Conservation (phyloP, 2,329 filamentous ascomycete species). For the Ilyonectria mors-panacis region DNA sequence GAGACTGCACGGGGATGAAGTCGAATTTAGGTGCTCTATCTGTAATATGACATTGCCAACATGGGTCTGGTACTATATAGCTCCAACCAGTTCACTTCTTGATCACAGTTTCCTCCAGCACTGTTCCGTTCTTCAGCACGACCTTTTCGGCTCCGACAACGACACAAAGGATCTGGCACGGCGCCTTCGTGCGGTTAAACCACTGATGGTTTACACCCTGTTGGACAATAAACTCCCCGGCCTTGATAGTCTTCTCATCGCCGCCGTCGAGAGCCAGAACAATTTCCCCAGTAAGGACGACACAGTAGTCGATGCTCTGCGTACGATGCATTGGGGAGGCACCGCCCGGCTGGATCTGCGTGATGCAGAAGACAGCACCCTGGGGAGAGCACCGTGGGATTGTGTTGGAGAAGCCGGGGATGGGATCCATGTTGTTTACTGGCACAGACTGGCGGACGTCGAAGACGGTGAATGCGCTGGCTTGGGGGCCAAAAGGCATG, state of each 20-base stretch:
- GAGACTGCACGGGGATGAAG: slow-evolving; percentile 58
- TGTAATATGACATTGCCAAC: slow-evolving; percentile 29
- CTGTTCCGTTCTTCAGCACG: slow-evolving; percentile 53
- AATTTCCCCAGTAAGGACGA: slow-evolving; percentile 57
- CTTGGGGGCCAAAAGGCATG: slow-evolving; percentile 51
- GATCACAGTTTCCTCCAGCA: slow-evolving; percentile 54
- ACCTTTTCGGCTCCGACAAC: slow-evolving; percentile 59
- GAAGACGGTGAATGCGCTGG: slow-evolving; percentile 50
- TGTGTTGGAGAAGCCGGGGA: slow-evolving; percentile 29
- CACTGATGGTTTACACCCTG: slow-evolving; percentile 62
- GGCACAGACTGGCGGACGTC: slow-evolving; percentile 51
- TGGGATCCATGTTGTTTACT: slow-evolving; percentile 46
- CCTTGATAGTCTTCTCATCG: slow-evolving; percentile 54
- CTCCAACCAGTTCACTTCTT: neutral
- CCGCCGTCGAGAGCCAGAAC: slow-evolving; percentile 58
- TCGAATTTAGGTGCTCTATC: slow-evolving; percentile 49
- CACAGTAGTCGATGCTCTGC: slow-evolving; percentile 56
- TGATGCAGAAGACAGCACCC: slow-evolving; percentile 55
- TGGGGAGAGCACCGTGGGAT: slow-evolving; percentile 54
- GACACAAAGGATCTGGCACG: slow-evolving; percentile 57
- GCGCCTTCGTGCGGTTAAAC: slow-evolving; percentile 56
- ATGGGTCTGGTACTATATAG: neutral
- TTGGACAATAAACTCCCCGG: slow-evolving; percentile 59
- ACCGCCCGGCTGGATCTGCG: slow-evolving; percentile 49
- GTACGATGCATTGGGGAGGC: slow-evolving; percentile 60